A percentile compares a stretch with the other conserved stretches of the same genome.
Evolutionary conservation across 306 rosid species (phyloP).

Genomic region (Senna siamea): DNA sequence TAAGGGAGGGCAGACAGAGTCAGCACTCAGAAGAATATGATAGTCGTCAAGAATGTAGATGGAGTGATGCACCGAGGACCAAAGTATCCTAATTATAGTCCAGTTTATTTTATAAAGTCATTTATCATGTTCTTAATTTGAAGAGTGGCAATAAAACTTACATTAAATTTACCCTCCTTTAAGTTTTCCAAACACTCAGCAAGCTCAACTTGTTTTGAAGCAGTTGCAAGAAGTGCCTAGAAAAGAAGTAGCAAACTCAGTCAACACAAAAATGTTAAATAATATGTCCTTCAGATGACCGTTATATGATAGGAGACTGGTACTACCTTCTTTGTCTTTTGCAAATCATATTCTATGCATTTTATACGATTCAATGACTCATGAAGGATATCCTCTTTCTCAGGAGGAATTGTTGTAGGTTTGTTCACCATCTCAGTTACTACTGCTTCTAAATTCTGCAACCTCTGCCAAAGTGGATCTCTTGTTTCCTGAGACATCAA

Average conservation of each 20-base stretch:
- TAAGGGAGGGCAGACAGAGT: background rate
- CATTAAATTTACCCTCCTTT: slow-evolving; percentile 58
- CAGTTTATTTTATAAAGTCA: slow-evolving; percentile 6
- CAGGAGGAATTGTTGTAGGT: slow-evolving; percentile 85
- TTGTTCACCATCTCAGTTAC: slow-evolving; percentile 75
- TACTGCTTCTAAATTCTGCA: slow-evolving; percentile 76
- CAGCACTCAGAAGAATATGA: slow-evolving; percentile 5
- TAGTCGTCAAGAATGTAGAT: background rate
- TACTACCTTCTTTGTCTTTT: slow-evolving; percentile 85
- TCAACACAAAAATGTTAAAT: slow-evolving; percentile 33
- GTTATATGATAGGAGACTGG: slow-evolving; percentile 37
- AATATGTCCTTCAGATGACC: slow-evolving; percentile 32
- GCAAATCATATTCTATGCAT: slow-evolving; percentile 86
- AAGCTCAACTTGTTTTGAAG: slow-evolving; percentile 93
- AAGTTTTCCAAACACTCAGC: slow-evolving; percentile 83
- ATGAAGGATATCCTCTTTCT: slow-evolving; percentile 85
- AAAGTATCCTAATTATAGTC: no score
- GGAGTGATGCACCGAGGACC: slow-evolving; percentile 13
- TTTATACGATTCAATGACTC: slow-evolving; percentile 93
- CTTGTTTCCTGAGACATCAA: slow-evolving; percentile 43
- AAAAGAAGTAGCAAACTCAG: slow-evolving; percentile 37
- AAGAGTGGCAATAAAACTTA: slow-evolving; percentile 49
- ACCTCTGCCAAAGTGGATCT: slow-evolving; percentile 79
- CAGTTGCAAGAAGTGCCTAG: slow-evolving; percentile 84
- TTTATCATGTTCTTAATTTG: slow-evolving; percentile 17